Conservation (phyloP, 768 basidiomycete genomes). For the Termitomyces sp. region DNA sequence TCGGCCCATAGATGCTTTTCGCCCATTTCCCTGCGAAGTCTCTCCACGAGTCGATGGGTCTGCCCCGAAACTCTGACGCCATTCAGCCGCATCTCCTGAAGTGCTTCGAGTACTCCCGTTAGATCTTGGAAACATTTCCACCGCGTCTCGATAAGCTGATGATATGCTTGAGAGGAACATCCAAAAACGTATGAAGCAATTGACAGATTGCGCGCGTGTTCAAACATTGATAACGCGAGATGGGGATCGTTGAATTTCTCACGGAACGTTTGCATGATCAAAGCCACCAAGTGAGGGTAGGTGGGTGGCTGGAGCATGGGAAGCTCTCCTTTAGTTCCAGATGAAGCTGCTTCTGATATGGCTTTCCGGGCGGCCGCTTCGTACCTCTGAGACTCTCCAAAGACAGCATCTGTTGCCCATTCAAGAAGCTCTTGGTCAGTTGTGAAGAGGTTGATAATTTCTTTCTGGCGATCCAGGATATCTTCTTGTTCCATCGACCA, state of each 20-base stretch:
- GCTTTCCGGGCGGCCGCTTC: constrained; percentile 40
- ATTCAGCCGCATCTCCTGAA: constrained; percentile 81
- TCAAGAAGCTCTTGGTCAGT: constrained; percentile 67
- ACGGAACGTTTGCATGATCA: constrained; percentile 74
- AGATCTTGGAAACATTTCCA: constrained; percentile 86
- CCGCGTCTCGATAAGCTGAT: constrained; percentile 80
- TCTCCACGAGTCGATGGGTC: constrained; percentile 59
- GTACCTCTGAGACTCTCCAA: constrained; percentile 48
- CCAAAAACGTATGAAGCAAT: constrained; percentile 83
- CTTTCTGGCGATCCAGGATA: constrained; percentile 62
- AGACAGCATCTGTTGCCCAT: constrained; percentile 70
- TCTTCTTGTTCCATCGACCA: constrained; percentile 49
- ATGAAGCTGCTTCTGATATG: constrained; percentile 21
- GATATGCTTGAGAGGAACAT: constrained; percentile 84
- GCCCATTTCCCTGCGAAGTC: constrained; percentile 57
- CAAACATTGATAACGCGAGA: constrained; percentile 77
- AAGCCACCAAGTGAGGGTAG: constrained; percentile 73
- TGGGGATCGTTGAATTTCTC: constrained; percentile 76
- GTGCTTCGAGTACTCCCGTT: constrained; percentile 60
- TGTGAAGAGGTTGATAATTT: constrained; percentile 63
- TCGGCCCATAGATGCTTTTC: constrained; percentile 47
- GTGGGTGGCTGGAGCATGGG: constrained; percentile 50
- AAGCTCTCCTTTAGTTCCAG: constrained; percentile 18
- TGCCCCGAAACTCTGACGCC: constrained; percentile 59
- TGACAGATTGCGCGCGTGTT: constrained; percentile 69